Evolutionary conservation across 179 eudicot genomes (phyloP).

Genomic region (Sideroxylon spinosum): DNA sequence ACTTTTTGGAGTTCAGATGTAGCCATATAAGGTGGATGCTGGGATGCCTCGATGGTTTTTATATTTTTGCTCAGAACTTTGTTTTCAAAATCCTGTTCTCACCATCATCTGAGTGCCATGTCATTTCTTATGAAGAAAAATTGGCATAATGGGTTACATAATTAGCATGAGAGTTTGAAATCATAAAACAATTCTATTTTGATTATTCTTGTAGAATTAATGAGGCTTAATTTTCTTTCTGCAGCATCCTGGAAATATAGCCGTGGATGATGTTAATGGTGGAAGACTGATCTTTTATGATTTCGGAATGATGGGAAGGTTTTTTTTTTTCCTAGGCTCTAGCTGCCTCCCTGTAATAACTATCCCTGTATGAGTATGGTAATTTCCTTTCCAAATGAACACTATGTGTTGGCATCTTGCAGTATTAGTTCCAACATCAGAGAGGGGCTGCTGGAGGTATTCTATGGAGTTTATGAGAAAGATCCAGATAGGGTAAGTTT

Average conservation of each 20-base stretch:
- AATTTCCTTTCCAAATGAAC: constrained; percentile 6
- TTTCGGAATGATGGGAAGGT: constrained; percentile 99
- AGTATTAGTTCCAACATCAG: constrained; percentile 92
- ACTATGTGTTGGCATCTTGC: constrained; percentile 29
- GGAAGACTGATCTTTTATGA: constrained; percentile 97
- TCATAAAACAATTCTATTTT: background rate
- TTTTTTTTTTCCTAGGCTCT: constrained; percentile 11
- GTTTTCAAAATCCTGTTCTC: too few relatives aligned
- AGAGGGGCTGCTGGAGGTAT: constrained; percentile 86
- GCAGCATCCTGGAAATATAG: constrained; percentile 99
- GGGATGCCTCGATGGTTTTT: too few relatives aligned
- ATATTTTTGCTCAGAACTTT: too few relatives aligned
- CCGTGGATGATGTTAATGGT: constrained; percentile 97
- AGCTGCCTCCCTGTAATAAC: background rate
- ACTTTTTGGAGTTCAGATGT: too few relatives aligned
- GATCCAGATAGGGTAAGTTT: constrained; percentile 80
- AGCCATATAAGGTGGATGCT: too few relatives aligned
- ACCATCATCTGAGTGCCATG: too few relatives aligned
- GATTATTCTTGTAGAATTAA: constrained; percentile 17
- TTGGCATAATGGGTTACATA: background rate
- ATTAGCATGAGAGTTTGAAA: constrained; percentile 1
- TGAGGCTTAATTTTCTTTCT: constrained; percentile 16
- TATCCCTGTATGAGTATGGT: background rate
- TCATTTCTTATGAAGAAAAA: too few relatives aligned
- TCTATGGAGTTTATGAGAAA: constrained; percentile 97